Evolutionary conservation across 371 early-diverging fungal species (phyloP).

Genomic region (Basidiobolus meristosporus): DNA sequence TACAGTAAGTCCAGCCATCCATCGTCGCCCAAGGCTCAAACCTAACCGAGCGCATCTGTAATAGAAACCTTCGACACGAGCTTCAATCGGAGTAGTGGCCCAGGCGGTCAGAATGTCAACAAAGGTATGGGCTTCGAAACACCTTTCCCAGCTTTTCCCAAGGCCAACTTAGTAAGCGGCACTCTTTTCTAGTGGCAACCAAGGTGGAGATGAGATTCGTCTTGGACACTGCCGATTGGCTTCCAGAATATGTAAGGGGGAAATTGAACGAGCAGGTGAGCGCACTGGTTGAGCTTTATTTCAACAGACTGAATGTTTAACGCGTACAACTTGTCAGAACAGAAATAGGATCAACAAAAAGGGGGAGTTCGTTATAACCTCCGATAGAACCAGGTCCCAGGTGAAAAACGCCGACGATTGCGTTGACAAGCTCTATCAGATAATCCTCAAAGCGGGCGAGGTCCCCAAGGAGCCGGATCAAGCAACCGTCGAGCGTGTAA

Average conservation of each 20-base stretch:
- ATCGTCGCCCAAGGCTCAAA: not conserved
- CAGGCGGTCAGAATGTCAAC: conserved; percentile 88
- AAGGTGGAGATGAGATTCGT: conserved; percentile 65
- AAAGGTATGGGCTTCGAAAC: conserved; percentile 53
- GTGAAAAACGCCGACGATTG: conserved; percentile 61
- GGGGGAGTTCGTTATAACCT: conserved; percentile 52
- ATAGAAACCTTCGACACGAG: conserved; percentile 10
- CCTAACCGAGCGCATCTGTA: not conserved
- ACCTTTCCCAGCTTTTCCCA: not conserved
- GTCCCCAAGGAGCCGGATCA: conserved; percentile 51
- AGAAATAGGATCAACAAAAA: conserved; percentile 43
- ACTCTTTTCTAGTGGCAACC: conserved; percentile 37
- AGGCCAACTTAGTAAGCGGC: not conserved
- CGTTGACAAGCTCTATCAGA: conserved; percentile 43
- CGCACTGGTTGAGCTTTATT: no score
- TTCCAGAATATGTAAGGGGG: conserved; percentile 45
- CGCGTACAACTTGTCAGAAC: no score
- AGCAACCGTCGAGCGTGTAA: conserved; percentile 23
- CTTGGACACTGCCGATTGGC: conserved; percentile 45
- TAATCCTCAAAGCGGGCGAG: conserved; percentile 35
- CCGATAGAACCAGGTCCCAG: conserved; percentile 67
- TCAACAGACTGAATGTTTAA: no score
- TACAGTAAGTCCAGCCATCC: not conserved
- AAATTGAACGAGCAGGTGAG: conserved; percentile 10
- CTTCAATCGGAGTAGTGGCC: conserved; percentile 48